These are phyloP conservation scores for Peronospora farinosa DNA, from an alignment of 352 stramenopile species.

Conservation along the genomic window DNA sequence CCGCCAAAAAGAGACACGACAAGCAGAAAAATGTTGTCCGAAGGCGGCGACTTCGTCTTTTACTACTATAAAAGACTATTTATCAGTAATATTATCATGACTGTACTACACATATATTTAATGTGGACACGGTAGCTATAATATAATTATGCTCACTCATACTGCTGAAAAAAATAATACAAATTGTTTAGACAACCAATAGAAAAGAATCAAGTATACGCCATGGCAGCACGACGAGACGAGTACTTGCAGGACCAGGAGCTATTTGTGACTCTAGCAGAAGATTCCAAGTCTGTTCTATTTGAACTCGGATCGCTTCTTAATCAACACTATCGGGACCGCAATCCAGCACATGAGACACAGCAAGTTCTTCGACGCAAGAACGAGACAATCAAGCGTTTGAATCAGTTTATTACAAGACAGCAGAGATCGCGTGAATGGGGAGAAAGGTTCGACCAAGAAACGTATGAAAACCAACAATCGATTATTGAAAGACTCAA, in stretches of 20 bases:
- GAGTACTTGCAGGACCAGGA: not conserved
- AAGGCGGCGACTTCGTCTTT: no score
- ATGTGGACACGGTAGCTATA: no score
- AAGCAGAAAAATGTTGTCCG: not conserved
- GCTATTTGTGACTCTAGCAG: conserved; percentile 6
- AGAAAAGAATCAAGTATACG: no score
- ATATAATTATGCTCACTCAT: no score
- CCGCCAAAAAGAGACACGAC: conserved; percentile 27
- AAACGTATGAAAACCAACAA: not conserved
- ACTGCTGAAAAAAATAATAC: no score
- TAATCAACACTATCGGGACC: conserved; percentile 9
- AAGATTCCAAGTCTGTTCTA: conserved; percentile 8
- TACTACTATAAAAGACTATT: no score
- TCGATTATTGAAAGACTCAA: conserved; percentile 7
- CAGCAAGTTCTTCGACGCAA: conserved; percentile 15
- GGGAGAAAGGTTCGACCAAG: not conserved
- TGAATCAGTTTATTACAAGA: conserved; percentile 9
- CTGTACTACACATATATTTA: no score
- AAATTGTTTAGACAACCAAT: no score
- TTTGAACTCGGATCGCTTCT: conserved; percentile 3
- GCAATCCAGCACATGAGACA: conserved; percentile 5
- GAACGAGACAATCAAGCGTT: conserved; percentile 7
- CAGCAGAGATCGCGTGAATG: conserved; percentile 1
- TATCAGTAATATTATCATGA: no score
- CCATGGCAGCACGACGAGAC: not conserved